Evolutionary conservation across 2,329 filamentous ascomycete genomes (phyloP), one percentile per base, ranked within the genome.

Genomic region (Scortechinia acanthostroma): DNA sequence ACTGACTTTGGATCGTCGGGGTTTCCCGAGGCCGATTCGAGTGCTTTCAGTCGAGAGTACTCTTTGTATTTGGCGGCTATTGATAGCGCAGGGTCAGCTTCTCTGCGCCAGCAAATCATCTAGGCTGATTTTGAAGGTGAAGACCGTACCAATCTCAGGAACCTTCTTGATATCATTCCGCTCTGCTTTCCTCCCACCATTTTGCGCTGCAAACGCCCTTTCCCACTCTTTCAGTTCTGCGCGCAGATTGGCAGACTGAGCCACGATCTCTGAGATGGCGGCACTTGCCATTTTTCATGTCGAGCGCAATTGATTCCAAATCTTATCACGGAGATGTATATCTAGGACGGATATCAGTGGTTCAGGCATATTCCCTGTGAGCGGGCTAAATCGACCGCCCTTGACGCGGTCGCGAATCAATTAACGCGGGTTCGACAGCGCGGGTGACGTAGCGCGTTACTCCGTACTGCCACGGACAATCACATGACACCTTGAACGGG

Each of bases 171-270:
- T 73, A 55, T 73, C 70, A 21, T 63, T 58, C 19, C 66, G 60
- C 15, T 59, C 59, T 2, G 70, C 63, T 52, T 72, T 73, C 25
- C 58, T 59, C 5, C 67, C 68, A 21, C 58, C 56, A 47, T 71
- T 63, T 10, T 58, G 56, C 3, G 59, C 58, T 4, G 66, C 57
- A 50, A 72, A 72, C 1, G 57, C 57, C 42, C 64, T 59, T 52
- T 73, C 70, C 63, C 68, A 73, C 47, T 65, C 59, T 49, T 73
- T 73, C 35, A 73, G 50, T 49, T 68, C 62, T 3, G 58, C 55
- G 21, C 69, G 68, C 16, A 71, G 53, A 33, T 51, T 51, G 20
- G 57, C 50, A 28, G 62, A 58, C 46, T 58, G 46, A 16, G 50
- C 49, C 30, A 48, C 51, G 15, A 45, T 22, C 14, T 35, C 20